These are phyloP conservation scores for Saposhnikovia divaricata DNA, from an alignment of 129 eudicot species.

Conservation along the genomic window DNA sequence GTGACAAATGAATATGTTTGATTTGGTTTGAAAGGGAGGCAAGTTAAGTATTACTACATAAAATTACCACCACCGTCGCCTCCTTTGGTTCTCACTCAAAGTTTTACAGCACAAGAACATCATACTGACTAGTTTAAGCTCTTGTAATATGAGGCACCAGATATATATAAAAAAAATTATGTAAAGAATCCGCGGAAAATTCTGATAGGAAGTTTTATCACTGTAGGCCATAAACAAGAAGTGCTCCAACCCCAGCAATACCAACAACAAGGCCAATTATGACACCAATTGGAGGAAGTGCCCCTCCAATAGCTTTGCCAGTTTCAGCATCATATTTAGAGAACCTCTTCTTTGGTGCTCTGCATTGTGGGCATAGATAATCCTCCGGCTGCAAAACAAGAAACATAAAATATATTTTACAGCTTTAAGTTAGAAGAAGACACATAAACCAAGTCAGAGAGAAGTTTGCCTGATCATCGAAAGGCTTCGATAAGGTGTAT, in stretches of 20 bases:
- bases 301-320: constrained; percentile 78
- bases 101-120: background rate
- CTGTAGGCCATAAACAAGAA: constrained; percentile 94
- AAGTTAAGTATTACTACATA: too few relatives aligned
- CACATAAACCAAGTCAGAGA: background rate
- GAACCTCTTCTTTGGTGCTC: constrained; percentile 98
- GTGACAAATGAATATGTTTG: too few relatives aligned
- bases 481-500: constrained; percentile 72
- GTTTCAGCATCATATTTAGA: constrained; percentile 63
- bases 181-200: background rate
- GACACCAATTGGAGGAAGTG: constrained; percentile 78
- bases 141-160: background rate
- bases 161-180: background rate
- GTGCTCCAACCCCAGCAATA: constrained; percentile 89
- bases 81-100: background rate
- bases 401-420: background rate
- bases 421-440: background rate
- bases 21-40: too few relatives aligned
- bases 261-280: constrained; percentile 81
- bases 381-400: constrained; percentile 63
- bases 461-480: constrained; percentile 89
- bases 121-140: background rate
- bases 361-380: constrained; percentile 86
- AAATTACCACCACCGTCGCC: background rate
- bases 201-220: constrained; percentile 12